These are phyloP conservation scores for Fusarium equiseti DNA, from an alignment of 2,329 filamentous ascomycete species.

Conservation along the genomic window DNA sequence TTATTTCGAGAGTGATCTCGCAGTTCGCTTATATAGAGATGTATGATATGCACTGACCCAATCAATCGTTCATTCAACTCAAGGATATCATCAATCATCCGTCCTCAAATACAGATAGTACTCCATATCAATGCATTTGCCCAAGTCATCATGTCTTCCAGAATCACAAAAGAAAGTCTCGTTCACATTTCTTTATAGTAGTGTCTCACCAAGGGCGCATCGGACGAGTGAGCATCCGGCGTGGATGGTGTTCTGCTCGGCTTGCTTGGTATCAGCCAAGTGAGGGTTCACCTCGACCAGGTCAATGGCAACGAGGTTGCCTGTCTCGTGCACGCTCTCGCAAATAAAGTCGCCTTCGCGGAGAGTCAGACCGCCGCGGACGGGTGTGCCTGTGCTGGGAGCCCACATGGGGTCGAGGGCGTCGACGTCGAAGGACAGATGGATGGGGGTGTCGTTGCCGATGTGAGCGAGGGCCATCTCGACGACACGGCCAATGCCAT, in stretches of 20 bases:
- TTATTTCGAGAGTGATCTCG: slow-evolving; percentile 49
- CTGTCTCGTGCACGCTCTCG: slow-evolving; percentile 84
- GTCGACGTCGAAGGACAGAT: slow-evolving; percentile 97
- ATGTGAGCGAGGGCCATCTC: slow-evolving; percentile 99
- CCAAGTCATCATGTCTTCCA: slow-evolving; percentile 11
- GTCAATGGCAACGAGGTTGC: slow-evolving; percentile 82
- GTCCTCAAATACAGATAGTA: slow-evolving; percentile 26
- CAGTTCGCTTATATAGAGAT: slow-evolving; percentile 37
- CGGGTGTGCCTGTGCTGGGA: slow-evolving; percentile 93
- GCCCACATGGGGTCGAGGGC: slow-evolving; percentile 97
- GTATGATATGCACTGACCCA: slow-evolving; percentile 38
- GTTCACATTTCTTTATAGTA: slow-evolving; percentile 67
- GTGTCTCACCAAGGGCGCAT: slow-evolving; percentile 90
- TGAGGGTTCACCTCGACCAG: slow-evolving; percentile 85
- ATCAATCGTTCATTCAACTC: slow-evolving; percentile 45
- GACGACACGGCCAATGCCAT: slow-evolving; percentile 95
- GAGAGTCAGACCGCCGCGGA: slow-evolving; percentile 91
- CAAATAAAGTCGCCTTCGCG: slow-evolving; percentile 98
- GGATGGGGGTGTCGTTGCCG: slow-evolving; percentile 93
- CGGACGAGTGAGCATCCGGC: slow-evolving; percentile 92
- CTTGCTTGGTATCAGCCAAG: slow-evolving; percentile 71
- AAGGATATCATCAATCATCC: slow-evolving; percentile 43
- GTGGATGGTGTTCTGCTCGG: slow-evolving; percentile 86
- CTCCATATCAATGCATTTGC: slow-evolving; percentile 30
- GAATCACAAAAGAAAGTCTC: neutral